Conservation (phyloP, 1,139 yeast genomes). For the Pichia sp. region DNA sequence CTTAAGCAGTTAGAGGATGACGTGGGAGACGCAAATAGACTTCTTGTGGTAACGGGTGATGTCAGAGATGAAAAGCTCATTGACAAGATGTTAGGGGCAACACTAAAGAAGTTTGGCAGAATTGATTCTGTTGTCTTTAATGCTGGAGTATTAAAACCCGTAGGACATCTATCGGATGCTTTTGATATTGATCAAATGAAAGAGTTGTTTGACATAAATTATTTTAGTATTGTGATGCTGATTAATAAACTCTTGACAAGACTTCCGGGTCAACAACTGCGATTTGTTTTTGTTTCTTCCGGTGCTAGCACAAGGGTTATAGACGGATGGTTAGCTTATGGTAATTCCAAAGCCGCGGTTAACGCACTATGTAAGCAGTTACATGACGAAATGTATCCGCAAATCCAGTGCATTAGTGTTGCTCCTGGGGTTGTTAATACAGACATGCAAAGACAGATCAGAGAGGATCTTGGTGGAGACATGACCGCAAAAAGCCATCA, state of each 20-base stretch:
- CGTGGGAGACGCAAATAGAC: slow-evolving; percentile 32
- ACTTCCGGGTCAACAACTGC: slow-evolving; percentile 20
- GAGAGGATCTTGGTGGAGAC: slow-evolving; percentile 44
- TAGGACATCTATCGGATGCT: slow-evolving; percentile 40
- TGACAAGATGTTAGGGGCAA: slow-evolving; percentile 35
- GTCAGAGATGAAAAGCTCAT: slow-evolving; percentile 38
- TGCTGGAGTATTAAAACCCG: slow-evolving; percentile 87
- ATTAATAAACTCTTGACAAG: slow-evolving; percentile 47
- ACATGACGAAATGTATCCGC: slow-evolving; percentile 53
- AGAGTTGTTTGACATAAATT: slow-evolving; percentile 61
- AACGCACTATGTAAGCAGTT: slow-evolving; percentile 64
- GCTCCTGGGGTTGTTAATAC: slow-evolving; percentile 97
- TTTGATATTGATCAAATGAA: slow-evolving; percentile 49
- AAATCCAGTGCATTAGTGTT: slow-evolving; percentile 51
- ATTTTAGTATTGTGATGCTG: slow-evolving; percentile 65
- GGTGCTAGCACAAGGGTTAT: slow-evolving; percentile 67
- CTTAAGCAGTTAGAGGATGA: slow-evolving; percentile 29
- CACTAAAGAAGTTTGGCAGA: slow-evolving; percentile 46
- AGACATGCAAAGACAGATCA: slow-evolving; percentile 70
- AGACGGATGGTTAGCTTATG: slow-evolving; percentile 84
- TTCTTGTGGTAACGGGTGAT: slow-evolving; percentile 61
- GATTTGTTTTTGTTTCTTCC: slow-evolving; percentile 65
- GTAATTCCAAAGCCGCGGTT: slow-evolving; percentile 82
- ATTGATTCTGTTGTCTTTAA: slow-evolving; percentile 71
- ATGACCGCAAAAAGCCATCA: slow-evolving; percentile 53